Percentiles rank a stretch among this genome's conserved stretches.
These are phyloP conservation scores for Parascedosporium putredinis DNA, from an alignment of 2,329 filamentous ascomycete genomes.

Conservation along the genomic window DNA sequence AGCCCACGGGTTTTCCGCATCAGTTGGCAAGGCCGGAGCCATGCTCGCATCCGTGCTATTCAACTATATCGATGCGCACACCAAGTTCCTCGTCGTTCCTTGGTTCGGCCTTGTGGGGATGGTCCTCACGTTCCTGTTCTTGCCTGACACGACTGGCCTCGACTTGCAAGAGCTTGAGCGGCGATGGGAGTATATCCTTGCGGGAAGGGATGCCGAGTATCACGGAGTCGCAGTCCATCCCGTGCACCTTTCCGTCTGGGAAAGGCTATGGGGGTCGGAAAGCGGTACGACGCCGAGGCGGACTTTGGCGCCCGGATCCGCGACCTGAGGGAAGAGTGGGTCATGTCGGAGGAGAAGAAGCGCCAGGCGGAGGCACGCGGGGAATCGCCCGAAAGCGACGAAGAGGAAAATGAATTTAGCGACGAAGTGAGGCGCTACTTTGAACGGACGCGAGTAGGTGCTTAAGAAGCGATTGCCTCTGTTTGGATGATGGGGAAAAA, in stretches of 20 bases:
- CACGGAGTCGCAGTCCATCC: constrained; percentile 89
- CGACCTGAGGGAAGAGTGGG: constrained; percentile 64
- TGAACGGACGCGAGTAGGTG: neutral
- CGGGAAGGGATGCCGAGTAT: constrained; percentile 70
- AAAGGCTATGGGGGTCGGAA: constrained; percentile 72
- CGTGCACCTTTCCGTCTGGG: constrained; percentile 78
- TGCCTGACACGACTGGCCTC: constrained; percentile 90
- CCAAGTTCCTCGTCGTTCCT: constrained; percentile 83
- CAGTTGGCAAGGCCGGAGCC: constrained; percentile 76
- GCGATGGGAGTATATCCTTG: constrained; percentile 78
- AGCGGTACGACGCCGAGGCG: constrained; percentile 70
- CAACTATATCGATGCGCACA: constrained; percentile 81
- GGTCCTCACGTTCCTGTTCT: constrained; percentile 70
- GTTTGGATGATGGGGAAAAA: neutral
- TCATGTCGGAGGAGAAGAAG: neutral
- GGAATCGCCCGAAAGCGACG: constrained; percentile 37
- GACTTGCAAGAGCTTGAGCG: constrained; percentile 97
- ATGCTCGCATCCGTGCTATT: constrained; percentile 73
- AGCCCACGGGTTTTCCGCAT: constrained; percentile 91
- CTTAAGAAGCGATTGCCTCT: neutral
- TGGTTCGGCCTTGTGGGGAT: constrained; percentile 90
- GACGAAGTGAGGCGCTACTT: neutral
- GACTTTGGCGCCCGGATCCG: constrained; percentile 78
- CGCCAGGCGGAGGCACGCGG: constrained; percentile 33
- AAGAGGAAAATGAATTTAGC: constrained; percentile 10